Conservation (phyloP, 306 rosid genomes). For the Sicyos baderoa region DNA sequence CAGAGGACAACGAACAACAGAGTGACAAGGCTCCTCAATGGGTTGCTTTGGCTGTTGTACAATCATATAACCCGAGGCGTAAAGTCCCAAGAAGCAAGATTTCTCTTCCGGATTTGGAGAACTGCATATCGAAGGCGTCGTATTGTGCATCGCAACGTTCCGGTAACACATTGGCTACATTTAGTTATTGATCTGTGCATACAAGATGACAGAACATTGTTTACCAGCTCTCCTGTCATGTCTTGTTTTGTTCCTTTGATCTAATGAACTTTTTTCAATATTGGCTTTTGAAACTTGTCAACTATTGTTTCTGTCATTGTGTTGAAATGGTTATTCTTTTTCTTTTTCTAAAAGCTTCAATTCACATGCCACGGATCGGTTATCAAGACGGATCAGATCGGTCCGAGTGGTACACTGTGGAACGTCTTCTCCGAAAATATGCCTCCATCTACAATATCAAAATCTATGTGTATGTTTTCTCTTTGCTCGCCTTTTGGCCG, state of each 20-base stretch:
- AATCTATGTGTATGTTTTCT: slow-evolving; percentile 50
- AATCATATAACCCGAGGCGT: slow-evolving; percentile 75
- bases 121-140: slow-evolving; percentile 63
- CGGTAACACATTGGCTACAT: slow-evolving; percentile 32
- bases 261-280: not conserved
- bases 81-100: slow-evolving; percentile 66
- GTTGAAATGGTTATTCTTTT: slow-evolving; percentile 9
- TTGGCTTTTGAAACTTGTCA: not conserved
- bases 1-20: slow-evolving; percentile 4
- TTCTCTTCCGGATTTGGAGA: slow-evolving; percentile 61
- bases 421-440: slow-evolving; percentile 82
- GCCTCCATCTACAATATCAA: slow-evolving; percentile 58
- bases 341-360: slow-evolving; percentile 45
- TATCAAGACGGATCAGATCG: slow-evolving; percentile 91
- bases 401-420: slow-evolving; percentile 83
- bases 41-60: slow-evolving; percentile 87
- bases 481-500: slow-evolving; percentile 13
- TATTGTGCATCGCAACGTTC: slow-evolving; percentile 57
- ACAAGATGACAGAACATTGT: not conserved
- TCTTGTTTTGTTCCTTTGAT: not conserved
- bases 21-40: slow-evolving; percentile 38
- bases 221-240: not conserved
- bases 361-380: slow-evolving; percentile 95
- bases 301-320: slow-evolving; percentile 2
- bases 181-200: not conserved